Conservation (phyloP, 495 filamentous ascomycete species). For the Neurospora pannonica region DNA sequence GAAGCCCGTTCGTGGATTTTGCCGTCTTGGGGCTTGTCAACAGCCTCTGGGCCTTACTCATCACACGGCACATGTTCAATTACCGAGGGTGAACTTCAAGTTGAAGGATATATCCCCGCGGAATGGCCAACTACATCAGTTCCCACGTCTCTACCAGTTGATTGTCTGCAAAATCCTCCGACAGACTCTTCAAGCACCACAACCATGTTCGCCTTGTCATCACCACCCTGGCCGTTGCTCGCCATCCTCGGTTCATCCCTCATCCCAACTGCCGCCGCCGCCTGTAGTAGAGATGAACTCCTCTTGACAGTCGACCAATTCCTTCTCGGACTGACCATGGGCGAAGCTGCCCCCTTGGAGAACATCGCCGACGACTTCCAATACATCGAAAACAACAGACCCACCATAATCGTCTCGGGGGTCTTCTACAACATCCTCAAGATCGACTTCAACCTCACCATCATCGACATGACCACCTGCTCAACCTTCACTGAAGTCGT, state of each 20-base stretch:
- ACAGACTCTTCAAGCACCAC: neutral
- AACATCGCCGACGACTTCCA: conserved; percentile 8
- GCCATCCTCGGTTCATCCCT: neutral
- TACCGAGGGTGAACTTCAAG: neutral
- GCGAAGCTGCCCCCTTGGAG: neutral
- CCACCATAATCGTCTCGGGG: conserved; percentile 18
- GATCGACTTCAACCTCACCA: conserved; percentile 26
- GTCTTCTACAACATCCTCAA: conserved; percentile 19
- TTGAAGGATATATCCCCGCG: rapidly evolving
- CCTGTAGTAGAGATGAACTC: neutral
- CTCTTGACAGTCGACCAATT: neutral
- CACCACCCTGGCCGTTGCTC: neutral
- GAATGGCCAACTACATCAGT: neutral
- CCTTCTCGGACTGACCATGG: neutral
- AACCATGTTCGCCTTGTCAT: neutral
- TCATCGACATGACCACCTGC: conserved; percentile 21
- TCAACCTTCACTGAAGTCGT: conserved; percentile 32
- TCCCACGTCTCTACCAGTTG: neutral
- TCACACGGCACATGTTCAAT: neutral
- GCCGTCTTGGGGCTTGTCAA: neutral
- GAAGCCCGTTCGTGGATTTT: neutral
- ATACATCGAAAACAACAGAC: conserved; percentile 21
- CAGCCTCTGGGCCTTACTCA: neutral
- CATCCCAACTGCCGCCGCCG: neutral
- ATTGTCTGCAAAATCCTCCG: neutral